These are phyloP conservation scores for Xylaria sp. DNA, from an alignment of 2,329 filamentous ascomycete genomes.

Conservation along the genomic window DNA sequence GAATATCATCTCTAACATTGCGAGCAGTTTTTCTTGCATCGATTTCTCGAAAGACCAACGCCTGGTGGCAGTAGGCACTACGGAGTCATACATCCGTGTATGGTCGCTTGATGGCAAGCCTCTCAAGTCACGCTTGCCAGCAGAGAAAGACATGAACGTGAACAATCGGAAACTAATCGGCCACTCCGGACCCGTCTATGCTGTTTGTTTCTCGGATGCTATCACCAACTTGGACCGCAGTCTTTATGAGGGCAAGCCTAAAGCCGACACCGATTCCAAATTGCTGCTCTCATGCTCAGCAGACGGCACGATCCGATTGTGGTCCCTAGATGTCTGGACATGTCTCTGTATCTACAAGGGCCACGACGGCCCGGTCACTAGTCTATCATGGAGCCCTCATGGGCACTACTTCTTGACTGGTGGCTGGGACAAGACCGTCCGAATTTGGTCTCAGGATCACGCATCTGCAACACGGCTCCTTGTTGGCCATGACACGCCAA, in stretches of 20 bases:
- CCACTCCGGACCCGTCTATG: slow-evolving; percentile 84
- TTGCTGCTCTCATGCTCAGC: slow-evolving; percentile 82
- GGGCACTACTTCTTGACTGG: slow-evolving; percentile 91
- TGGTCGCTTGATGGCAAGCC: slow-evolving; percentile 87
- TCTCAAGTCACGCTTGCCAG: slow-evolving; percentile 60
- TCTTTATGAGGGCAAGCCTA: slow-evolving; percentile 46
- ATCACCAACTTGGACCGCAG: slow-evolving; percentile 52
- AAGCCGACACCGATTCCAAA: slow-evolving; percentile 54
- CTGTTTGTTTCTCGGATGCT: slow-evolving; percentile 75
- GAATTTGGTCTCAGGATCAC: slow-evolving; percentile 89
- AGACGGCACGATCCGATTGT: slow-evolving; percentile 83
- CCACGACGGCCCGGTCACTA: slow-evolving; percentile 84
- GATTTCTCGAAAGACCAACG: slow-evolving; percentile 91
- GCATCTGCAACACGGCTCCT: slow-evolving; percentile 83
- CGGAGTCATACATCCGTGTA: slow-evolving; percentile 91
- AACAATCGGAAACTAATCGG: slow-evolving; percentile 72
- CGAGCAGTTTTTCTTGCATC: slow-evolving; percentile 72
- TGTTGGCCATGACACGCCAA: slow-evolving; percentile 85
- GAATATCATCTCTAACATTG: slow-evolving; percentile 4
- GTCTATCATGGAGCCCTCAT: slow-evolving; percentile 82
- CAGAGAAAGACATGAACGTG: slow-evolving; percentile 54
- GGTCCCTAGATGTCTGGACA: slow-evolving; percentile 89
- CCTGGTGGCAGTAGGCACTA: slow-evolving; percentile 81
- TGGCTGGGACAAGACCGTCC: slow-evolving; percentile 83
- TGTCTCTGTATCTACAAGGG: slow-evolving; percentile 92